phyloP scores from a whole-genome alignment of 169 alveolate genomes.

The Plasmodium chabaudi region DNA sequence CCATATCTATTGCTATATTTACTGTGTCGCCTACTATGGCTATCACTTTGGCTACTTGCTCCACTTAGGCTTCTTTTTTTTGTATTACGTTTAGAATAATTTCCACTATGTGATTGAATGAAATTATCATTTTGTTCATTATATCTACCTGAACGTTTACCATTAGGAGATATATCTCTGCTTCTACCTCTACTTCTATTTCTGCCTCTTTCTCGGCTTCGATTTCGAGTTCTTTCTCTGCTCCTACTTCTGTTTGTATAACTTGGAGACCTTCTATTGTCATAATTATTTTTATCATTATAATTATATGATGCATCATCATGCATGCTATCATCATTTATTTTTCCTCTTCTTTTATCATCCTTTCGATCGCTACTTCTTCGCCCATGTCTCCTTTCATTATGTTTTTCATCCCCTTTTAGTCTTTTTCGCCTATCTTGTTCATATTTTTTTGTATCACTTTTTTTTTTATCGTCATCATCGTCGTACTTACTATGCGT shows the following conservation, averaged over 20 bases:
- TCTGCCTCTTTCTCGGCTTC: not conserved
- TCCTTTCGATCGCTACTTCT: slow-evolving; percentile 13
- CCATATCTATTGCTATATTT: not conserved
- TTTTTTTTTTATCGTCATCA: slow-evolving; percentile 29
- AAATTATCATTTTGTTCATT: not conserved
- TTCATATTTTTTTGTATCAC: slow-evolving; percentile 27
- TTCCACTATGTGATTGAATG: not conserved
- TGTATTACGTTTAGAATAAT: not conserved
- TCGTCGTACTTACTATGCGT: slow-evolving; percentile 3
- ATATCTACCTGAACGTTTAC: not conserved
- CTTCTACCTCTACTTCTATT: too few species aligned
- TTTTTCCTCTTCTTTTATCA: slow-evolving; percentile 42
- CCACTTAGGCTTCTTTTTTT: not conserved
- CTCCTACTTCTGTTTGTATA: slow-evolving; percentile 2
- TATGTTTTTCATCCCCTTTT: slow-evolving; percentile 28
- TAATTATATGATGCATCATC: slow-evolving; percentile 13
- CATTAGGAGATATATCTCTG: not conserved
- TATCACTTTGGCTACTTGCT: not conserved
- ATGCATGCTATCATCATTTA: slow-evolving; percentile 3
- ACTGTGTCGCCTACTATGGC: not conserved
- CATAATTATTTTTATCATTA: slow-evolving; percentile 22
- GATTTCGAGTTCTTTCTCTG: not conserved
- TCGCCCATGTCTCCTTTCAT: slow-evolving; percentile 12
- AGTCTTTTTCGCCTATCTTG: slow-evolving; percentile 34
- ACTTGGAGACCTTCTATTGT: slow-evolving; percentile 26